Conservation (phyloP, 2,329 filamentous ascomycete genomes). For the Daldinia sp. region DNA sequence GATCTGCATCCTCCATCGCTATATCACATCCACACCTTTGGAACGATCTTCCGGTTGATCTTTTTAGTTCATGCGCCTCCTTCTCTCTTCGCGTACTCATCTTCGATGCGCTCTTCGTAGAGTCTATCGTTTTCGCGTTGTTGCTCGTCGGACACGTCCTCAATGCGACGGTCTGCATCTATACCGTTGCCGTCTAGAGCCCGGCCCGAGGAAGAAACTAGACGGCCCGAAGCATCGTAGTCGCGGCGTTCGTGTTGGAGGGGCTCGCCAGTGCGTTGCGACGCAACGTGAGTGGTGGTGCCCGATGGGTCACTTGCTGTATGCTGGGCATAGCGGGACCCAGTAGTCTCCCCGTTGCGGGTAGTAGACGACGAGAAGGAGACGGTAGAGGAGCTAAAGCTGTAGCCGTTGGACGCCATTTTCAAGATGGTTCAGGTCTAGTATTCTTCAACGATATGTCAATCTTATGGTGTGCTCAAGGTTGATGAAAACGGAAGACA, state of each 20-base stretch:
- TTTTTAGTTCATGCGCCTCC: constrained; percentile 28
- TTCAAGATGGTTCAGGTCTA: neutral
- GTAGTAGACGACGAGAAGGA: constrained; percentile 31
- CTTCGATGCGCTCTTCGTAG: constrained; percentile 34
- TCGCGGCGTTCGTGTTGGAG: constrained; percentile 29
- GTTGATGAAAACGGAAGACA: neutral
- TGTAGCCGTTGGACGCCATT: constrained; percentile 31
- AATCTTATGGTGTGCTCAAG: neutral
- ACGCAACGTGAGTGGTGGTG: constrained; percentile 28
- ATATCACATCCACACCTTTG: neutral
- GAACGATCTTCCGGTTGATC: neutral
- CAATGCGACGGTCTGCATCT: constrained; percentile 30
- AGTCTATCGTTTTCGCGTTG: constrained; percentile 28
- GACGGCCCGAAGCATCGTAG: constrained; percentile 34
- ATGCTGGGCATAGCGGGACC: constrained; percentile 28
- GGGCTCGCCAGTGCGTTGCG: constrained; percentile 29
- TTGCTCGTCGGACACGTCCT: constrained; percentile 34
- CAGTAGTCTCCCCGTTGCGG: constrained; percentile 31
- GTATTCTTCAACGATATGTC: neutral
- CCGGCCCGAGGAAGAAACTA: constrained; percentile 16
- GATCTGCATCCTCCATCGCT: neutral
- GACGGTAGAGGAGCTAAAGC: constrained; percentile 28
- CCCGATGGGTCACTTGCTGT: constrained; percentile 31
- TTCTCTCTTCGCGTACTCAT: constrained; percentile 37
- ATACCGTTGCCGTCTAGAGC: constrained; percentile 1